These are phyloP conservation scores for Leucocoprinus leucothites DNA, from an alignment of 768 basidiomycete species.

Conservation along the genomic window DNA sequence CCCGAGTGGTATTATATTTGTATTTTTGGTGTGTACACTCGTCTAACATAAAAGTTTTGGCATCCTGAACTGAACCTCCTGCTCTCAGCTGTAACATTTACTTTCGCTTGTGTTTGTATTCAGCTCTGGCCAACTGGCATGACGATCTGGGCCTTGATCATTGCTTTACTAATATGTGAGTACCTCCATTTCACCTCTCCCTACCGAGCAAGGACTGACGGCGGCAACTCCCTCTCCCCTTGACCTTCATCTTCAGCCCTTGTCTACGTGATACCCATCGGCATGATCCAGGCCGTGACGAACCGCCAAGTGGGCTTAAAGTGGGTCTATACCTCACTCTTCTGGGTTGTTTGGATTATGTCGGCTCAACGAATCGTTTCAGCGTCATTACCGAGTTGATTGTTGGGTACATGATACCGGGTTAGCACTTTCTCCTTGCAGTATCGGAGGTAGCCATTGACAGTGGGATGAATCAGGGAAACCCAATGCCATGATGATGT, in stretches of 20 bases:
- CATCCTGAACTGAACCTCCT: background rate
- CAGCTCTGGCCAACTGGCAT: constrained; percentile 65
- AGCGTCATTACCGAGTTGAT: constrained; percentile 75
- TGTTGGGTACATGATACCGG: constrained; percentile 54
- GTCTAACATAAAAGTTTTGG: too few species aligned
- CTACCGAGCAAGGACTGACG: background rate
- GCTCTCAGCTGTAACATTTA: constrained; percentile 44
- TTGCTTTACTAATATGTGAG: constrained; percentile 46
- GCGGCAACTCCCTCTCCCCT: background rate
- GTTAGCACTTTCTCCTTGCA: constrained; percentile 19
- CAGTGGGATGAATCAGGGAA: constrained; percentile 36
- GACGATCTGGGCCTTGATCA: constrained; percentile 64
- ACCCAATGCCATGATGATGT: constrained; percentile 79
- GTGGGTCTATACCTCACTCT: constrained; percentile 22
- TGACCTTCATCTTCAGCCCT: constrained; percentile 26
- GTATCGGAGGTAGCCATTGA: constrained; percentile 2
- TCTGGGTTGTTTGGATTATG: background rate
- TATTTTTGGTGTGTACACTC: constrained; percentile 36
- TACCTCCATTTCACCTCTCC: background rate
- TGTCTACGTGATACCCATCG: constrained; percentile 70
- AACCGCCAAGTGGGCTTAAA: constrained; percentile 69
- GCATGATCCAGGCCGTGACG: constrained; percentile 80
- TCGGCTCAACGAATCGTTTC: background rate
- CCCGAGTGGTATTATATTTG: constrained; percentile 62
- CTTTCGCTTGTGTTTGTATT: constrained; percentile 59